phyloP scores from a whole-genome alignment of 2,329 filamentous ascomycete genomes.

The Hypocrella siamensis region DNA sequence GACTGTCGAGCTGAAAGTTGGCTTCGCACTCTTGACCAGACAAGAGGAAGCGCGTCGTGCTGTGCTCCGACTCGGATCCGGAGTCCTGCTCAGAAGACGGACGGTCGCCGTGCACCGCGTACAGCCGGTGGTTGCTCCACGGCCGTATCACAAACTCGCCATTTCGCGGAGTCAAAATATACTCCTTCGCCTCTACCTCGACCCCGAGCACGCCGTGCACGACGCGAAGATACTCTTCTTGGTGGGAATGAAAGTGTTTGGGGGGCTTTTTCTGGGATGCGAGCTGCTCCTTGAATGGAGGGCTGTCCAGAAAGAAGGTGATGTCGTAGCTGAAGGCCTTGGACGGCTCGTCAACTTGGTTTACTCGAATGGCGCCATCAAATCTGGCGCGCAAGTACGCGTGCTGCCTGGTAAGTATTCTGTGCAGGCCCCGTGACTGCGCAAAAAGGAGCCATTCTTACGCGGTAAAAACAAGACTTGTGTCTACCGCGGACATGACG shows the following conservation, averaged over 20 bases:
- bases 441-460: not conserved
- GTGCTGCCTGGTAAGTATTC: not conserved
- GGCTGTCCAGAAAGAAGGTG: not conserved
- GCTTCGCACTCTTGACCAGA: not conserved
- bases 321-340: not conserved
- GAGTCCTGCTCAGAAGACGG: not conserved
- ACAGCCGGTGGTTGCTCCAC: not conserved
- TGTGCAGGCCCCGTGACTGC: not conserved
- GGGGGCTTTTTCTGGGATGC: not conserved
- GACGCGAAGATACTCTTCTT: conserved; percentile 1
- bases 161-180: not conserved
- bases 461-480: no score
- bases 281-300: not conserved
- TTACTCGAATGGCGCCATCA: not conserved
- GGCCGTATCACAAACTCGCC: conserved; percentile 1
- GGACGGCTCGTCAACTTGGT: not conserved
- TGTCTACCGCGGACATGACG: no score
- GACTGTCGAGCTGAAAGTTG: not conserved
- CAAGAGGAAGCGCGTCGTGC: not conserved
- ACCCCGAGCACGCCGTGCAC: not conserved
- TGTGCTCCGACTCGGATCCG: not conserved
- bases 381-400: not conserved
- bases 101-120: not conserved
- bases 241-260: not conserved
- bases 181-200: conserved; percentile 1